These are phyloP conservation scores for Coemansia sp. DNA, from an alignment of 192 early-diverging fungal species.

Conservation along the genomic window DNA sequence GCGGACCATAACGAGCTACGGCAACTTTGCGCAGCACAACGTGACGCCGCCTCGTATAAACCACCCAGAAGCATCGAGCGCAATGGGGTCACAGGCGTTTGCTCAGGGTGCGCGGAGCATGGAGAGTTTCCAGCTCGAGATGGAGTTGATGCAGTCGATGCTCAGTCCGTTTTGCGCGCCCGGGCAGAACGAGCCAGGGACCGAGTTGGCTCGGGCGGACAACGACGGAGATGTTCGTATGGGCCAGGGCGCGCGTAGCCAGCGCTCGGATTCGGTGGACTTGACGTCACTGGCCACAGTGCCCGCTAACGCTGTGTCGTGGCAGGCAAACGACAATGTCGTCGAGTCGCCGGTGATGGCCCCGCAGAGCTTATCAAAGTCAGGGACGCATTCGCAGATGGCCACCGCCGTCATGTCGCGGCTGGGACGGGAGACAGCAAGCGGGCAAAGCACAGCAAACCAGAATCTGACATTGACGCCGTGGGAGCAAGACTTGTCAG, in stretches of 20 bases:
- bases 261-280: conserved; percentile 44
- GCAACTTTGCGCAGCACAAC: neutral
- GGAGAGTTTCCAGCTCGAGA: conserved; percentile 25
- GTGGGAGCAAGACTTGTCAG: conserved; percentile 22
- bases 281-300: conserved; percentile 43
- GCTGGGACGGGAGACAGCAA: conserved; percentile 15
- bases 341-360: conserved; percentile 17
- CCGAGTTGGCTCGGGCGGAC: neutral
- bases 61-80: neutral
- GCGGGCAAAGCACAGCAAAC: neutral
- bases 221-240: conserved; percentile 26
- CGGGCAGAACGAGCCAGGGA: conserved; percentile 3
- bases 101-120: neutral
- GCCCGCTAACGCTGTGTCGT: conserved; percentile 5
- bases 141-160: conserved; percentile 49
- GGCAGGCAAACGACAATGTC: neutral
- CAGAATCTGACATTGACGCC: conserved; percentile 11
- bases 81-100: neutral
- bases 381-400: conserved; percentile 45
- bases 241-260: conserved; percentile 23
- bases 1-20: neutral
- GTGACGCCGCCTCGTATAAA: neutral
- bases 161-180: conserved; percentile 32
- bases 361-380: conserved; percentile 11
- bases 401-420: conserved; percentile 37